Evolutionary conservation across 2,329 filamentous ascomycete genomes (phyloP).

Genomic region (Xylaria multiplex): DNA sequence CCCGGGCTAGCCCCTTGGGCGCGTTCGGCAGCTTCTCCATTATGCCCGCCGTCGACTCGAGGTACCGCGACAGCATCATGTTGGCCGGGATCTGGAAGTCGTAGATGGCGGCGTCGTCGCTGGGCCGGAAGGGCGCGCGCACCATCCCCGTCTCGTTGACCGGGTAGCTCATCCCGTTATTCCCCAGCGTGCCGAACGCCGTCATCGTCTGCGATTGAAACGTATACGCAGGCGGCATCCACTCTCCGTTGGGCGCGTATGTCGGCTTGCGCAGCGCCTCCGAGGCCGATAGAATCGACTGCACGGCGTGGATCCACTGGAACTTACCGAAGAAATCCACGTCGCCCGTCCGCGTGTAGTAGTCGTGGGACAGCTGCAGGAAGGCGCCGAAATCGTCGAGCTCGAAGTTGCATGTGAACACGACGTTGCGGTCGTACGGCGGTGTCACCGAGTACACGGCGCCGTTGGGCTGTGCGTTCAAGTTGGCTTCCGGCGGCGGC

Average conservation of each 20-base stretch:
- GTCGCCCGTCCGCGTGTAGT: conserved; percentile 78
- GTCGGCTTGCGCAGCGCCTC: conserved; percentile 78
- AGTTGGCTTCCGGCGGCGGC: conserved; percentile 78
- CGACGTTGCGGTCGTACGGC: conserved; percentile 72
- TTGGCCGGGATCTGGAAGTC: conserved; percentile 92
- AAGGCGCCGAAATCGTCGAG: conserved; percentile 91
- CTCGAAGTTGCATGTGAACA: conserved; percentile 98
- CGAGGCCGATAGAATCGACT: conserved; percentile 74
- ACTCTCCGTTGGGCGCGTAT: conserved; percentile 46
- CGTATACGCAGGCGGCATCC: conserved; percentile 64
- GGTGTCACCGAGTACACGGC: conserved; percentile 69
- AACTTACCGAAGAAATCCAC: conserved; percentile 76
- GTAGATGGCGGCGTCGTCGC: conserved; percentile 85
- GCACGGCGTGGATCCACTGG: conserved; percentile 77
- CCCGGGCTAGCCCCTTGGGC: conserved; percentile 56
- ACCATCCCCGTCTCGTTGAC: conserved; percentile 83
- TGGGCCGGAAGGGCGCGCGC: conserved; percentile 88
- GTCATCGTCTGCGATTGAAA: conserved; percentile 78
- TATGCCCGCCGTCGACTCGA: conserved; percentile 60
- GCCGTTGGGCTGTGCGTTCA: conserved; percentile 66
- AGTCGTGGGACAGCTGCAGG: conserved; percentile 82
- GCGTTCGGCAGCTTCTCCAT: conserved; percentile 56
- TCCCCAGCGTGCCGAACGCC: conserved; percentile 82
- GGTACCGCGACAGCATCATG: conserved; percentile 79
- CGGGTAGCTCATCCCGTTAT: conserved; percentile 82